These are phyloP conservation scores for Pythium aristosporum DNA, from an alignment of 352 stramenopile species.

Conservation along the genomic window DNA sequence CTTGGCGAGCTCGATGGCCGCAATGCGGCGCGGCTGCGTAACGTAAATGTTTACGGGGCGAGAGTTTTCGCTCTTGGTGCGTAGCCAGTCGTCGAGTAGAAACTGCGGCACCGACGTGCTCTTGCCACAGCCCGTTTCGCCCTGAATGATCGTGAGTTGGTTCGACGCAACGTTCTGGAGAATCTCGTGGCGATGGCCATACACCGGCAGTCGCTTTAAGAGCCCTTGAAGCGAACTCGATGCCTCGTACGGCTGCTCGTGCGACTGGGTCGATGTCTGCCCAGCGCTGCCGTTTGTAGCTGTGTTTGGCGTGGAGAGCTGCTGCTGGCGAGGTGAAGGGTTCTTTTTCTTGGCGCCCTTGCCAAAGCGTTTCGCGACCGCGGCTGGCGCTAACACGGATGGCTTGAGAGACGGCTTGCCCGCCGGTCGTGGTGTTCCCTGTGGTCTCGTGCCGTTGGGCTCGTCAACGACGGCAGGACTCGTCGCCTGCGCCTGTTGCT, in stretches of 20 bases:
- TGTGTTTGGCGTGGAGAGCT: not conserved
- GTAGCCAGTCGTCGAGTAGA: constrained; percentile 71
- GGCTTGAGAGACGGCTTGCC: constrained; percentile 1
- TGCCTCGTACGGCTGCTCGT: not conserved
- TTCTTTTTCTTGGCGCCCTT: constrained; percentile 18
- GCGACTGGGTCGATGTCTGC: not conserved
- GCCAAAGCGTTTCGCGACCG: constrained; percentile 18
- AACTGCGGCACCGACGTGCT: constrained; percentile 94
- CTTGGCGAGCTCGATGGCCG: constrained; percentile 80
- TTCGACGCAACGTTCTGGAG: constrained; percentile 76
- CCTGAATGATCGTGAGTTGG: constrained; percentile 92
- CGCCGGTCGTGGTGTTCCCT: not conserved
- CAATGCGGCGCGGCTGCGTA: constrained; percentile 94
- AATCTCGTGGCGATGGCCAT: constrained; percentile 86
- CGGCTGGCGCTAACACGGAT: constrained; percentile 17
- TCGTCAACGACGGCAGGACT: not conserved
- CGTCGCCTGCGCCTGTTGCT: not conserved
- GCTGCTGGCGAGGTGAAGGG: not conserved
- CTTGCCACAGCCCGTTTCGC: constrained; percentile 97
- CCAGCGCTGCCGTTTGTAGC: not conserved
- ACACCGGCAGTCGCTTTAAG: constrained; percentile 85
- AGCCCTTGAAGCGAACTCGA: constrained; percentile 29
- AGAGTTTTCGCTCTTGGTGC: constrained; percentile 19
- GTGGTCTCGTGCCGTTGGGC: not conserved
- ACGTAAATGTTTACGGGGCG: constrained; percentile 93